phyloP scores from a whole-genome alignment of 164 flowering plant genomes.

The Kalanchoe fedtschenkoi region DNA sequence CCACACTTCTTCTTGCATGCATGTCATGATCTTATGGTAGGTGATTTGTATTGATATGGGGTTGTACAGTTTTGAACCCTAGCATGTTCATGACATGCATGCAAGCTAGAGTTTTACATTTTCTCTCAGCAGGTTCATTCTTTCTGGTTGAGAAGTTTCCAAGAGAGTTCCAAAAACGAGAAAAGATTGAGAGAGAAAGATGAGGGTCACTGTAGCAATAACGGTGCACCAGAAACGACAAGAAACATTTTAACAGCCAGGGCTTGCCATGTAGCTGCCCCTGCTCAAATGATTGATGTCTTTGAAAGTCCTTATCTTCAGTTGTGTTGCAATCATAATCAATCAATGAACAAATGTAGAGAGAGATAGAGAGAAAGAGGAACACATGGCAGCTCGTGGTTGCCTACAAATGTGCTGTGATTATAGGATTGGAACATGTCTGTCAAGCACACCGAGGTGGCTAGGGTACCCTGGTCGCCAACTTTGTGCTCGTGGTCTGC shows the following conservation, averaged over 20 bases:
- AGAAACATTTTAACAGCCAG: not conserved
- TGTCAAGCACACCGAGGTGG: not conserved
- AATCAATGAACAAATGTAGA: not conserved
- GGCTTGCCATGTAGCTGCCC: not conserved
- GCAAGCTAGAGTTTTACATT: not conserved
- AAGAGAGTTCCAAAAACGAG: not conserved
- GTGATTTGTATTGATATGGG: not conserved
- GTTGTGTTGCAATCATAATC: not conserved
- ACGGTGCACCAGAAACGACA: not conserved
- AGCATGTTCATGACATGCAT: not conserved
- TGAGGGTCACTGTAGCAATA: not conserved
- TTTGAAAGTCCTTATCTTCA: not conserved
- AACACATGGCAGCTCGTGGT: not conserved
- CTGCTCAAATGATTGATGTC: slow-evolving; percentile 5
- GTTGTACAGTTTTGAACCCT: not conserved
- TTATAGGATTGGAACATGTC: not conserved
- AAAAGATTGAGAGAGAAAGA: too few species aligned
- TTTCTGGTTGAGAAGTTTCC: not conserved
- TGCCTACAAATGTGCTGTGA: not conserved
- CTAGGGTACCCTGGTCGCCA: not conserved
- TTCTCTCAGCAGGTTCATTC: too few species aligned
- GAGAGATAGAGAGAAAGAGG: too few species aligned
- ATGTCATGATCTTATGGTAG: not conserved
- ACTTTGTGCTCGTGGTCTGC: not conserved
- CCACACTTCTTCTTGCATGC: not conserved